Conservation (phyloP, 176 grass and related monocot genomes). For the Eremochloa ophiuroides region DNA sequence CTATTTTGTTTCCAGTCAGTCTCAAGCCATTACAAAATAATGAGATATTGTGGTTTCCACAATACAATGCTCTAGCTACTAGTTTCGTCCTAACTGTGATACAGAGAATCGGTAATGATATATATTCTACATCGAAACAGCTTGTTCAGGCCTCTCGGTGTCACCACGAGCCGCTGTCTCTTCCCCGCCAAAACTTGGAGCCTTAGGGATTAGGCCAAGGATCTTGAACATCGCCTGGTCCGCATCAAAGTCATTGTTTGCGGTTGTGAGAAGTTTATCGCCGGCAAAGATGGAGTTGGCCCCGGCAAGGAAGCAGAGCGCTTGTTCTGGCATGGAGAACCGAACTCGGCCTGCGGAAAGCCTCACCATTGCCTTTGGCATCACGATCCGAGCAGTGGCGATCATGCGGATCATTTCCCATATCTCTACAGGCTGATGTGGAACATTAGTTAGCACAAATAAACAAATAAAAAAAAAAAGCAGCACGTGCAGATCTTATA, state of each 20-base stretch:
- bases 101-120: neutral
- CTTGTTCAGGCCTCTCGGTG: slow-evolving; percentile 42
- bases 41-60: slow-evolving; percentile 22
- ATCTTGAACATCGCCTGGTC: slow-evolving; percentile 96
- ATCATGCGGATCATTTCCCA: slow-evolving; percentile 99
- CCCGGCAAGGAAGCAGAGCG: slow-evolving; percentile 83
- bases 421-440: slow-evolving; percentile 79
- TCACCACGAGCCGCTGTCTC: neutral
- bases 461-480: neutral
- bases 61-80: slow-evolving; percentile 12
- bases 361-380: slow-evolving; percentile 96
- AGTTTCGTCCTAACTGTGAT: slow-evolving; percentile 1
- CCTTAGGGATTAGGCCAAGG: slow-evolving; percentile 79
- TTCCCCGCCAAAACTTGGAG: slow-evolving; percentile 53
- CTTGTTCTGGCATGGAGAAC: slow-evolving; percentile 94
- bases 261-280: slow-evolving; percentile 75
- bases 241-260: slow-evolving; percentile 75
- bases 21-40: neutral
- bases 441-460: slow-evolving; percentile 11
- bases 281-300: slow-evolving; percentile 93
- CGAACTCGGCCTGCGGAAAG: slow-evolving; percentile 85
- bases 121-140: slow-evolving; percentile 40
- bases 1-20: slow-evolving; percentile 11
- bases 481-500: neutral
- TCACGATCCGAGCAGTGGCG: slow-evolving; percentile 78